Evolutionary conservation across 2,329 filamentous ascomycete species (phyloP), one percentile per base, ranked within the genome.

Genomic region (Neofusicoccum kwambonambiense): DNA sequence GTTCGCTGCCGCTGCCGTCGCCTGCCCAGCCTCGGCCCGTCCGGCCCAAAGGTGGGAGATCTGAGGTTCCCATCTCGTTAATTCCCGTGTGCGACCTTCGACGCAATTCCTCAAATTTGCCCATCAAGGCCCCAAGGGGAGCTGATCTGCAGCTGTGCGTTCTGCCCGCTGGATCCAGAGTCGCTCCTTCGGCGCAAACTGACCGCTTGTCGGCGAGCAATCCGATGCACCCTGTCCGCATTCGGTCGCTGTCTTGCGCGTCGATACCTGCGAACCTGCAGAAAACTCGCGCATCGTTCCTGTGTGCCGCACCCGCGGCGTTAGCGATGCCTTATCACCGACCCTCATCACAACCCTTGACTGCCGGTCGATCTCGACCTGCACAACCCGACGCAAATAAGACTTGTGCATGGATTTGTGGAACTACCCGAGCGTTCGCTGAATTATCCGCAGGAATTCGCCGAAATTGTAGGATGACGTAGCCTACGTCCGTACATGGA

Each of bases 21-120:
- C 35, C 11, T 35, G 35, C 2, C 44, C 54, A 57, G 54, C 54
- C 54, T 39, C 44, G 52, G 35, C 22, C 22, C 22, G 22, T 3
- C 22, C 22, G 52, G 37, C 52, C 52, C 22, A 39, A 57, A 12
- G n/a, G n/a, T 58, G 54, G 41, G 54, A 44, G 39, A 58, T 58
- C 54, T 41, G 54, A 58, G 34, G 19, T 44, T 22, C 11, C 54
- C 54, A 58, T 34, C 27, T 42, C 54, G 54, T 45, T 35, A 45
- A 22, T 31, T 44, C 54, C 39, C 7, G 17, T 7, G 52, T 27
- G 15, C 51, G 5, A 22, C 39, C 35, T 44, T 44, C 37, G 52
- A 56, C 37, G 3, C 37, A 39, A 15, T 56, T 42, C 52, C 52
- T 31, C 37, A n/a, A 17, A 27, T 49, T 49, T 27, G 27, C 19